Evolutionary conservation across 345 rosid genomes (phyloP), one percentile per base, ranked within the genome.

Genomic region (Firmiana major): DNA sequence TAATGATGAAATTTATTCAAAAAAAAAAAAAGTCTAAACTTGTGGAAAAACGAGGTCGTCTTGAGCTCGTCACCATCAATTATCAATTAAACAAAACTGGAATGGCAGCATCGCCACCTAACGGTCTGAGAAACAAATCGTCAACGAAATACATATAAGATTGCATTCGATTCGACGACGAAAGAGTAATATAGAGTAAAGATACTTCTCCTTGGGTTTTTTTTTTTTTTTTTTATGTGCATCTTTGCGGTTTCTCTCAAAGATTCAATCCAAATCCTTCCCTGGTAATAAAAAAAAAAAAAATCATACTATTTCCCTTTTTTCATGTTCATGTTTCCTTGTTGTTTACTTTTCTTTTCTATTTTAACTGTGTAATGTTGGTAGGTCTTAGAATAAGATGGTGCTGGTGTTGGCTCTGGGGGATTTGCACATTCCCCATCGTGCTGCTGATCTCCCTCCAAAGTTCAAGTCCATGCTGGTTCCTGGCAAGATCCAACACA

Each of bases 401-500:
- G 98, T 94, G 84, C 78, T 94, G 81, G 97, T 94, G 38, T 83
- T 94, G 78, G 98, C 98, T 7, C 82, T 94, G 34, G 98, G 98
- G 59, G 98, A 94, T 85, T 84, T 94, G 28, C 97, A 94, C 77
- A 84, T 92, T 71, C 97, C 98, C 54, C 94, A 92, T 67, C 83
- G 97, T 75, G 97, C 97, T 6, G 75, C 97, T 83, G 98, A 92
- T 92, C 91, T 94, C 68, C 98, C 97, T 17, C 87, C 93, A 0
- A 94, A 94, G 84, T 94, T 94, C 87, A 94, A 94, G 89, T 87
- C 97, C 34, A 94, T 94, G 98, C 96, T 94, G 73, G 98, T 92
- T 53, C 97, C 97, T 78, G 98, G 97, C 70, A 92, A 94, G 92
- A 94, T 92, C 86, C 98, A 94, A 78, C 97, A 92, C 83, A 90